Evolutionary conservation across 179 eudicot genomes (phyloP).

Genomic region (Carnegiea gigantea): DNA sequence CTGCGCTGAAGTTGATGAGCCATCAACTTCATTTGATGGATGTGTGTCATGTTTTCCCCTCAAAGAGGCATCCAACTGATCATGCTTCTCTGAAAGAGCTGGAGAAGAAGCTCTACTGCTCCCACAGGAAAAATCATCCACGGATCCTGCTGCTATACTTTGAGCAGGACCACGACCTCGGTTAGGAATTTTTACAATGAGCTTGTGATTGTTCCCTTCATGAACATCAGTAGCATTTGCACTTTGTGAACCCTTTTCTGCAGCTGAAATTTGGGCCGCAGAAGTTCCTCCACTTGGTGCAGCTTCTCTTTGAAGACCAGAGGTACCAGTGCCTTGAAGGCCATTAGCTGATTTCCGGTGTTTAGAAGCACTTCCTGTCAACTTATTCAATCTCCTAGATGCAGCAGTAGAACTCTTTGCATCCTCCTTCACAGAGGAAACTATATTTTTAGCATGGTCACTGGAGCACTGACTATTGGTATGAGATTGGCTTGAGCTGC

Average conservation of each 20-base stretch:
- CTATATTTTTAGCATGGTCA: conserved; percentile 44
- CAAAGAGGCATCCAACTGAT: conserved; percentile 37
- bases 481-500: conserved; percentile 82
- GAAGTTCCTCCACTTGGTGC: conserved; percentile 40
- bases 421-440: conserved; percentile 60
- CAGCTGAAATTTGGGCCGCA: conserved; percentile 32
- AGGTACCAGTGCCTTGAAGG: conserved; percentile 30
- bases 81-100: conserved; percentile 45
- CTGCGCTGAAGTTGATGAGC: conserved; percentile 25
- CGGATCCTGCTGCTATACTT: conserved; percentile 42
- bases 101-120: conserved; percentile 64
- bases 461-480: conserved; percentile 75
- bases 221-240: conserved; percentile 45
- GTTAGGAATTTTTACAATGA: conserved; percentile 73
- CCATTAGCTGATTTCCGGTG: conserved; percentile 56
- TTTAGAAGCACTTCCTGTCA: conserved; percentile 48
- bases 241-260: conserved; percentile 45
- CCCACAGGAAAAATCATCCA: conserved; percentile 46
- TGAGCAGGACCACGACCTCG: conserved; percentile 70
- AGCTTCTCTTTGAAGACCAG: conserved; percentile 49
- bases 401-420: conserved; percentile 65
- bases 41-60: conserved; percentile 38
- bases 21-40: conserved; percentile 27
- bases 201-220: conserved; percentile 57
- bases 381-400: conserved; percentile 48